Base-by-base conservation (phyloP, 1,139 yeast species). In the Pneumocystis wakefieldiae region DNA sequence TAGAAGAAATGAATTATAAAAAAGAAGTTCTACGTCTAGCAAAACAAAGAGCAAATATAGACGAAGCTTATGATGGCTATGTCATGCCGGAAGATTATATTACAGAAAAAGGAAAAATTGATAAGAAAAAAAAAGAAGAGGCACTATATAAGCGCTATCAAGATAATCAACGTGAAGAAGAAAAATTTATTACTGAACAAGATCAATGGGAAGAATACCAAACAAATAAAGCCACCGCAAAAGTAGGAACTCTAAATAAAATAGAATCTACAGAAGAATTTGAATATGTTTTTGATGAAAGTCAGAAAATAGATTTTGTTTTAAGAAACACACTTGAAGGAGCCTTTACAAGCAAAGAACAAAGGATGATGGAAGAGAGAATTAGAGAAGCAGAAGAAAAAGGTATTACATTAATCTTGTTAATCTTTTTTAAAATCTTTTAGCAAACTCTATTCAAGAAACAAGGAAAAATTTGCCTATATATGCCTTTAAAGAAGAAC, bases 241-340 rank as follows among this genome's bases (percentile, higher is more conserved):
- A 48, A 48, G 55, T 48, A 48, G 55, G 55, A 48, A 48, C 55
- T 12, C 28, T 48, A 24, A 32, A 69, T 42, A 71, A 71, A 59
- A 69, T 71, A 6, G 32, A 19, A 29, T 66, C 66, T 0, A 78
- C 77, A 19, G 77, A 80, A 6, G 76, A 83, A 48, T 87, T 86
- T 70, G 95, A 88, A 36, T 90, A 81, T 73, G 96, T 90, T 0
- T 89, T 87, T 76, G 97, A 91, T 69, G 85, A 85, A 62, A 78
- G 84, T 4, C 91, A 87, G 67, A 81, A 81, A 68, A 84, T 89
- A 39, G 83, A 85, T 55, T 90, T 86, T 71, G 79, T 82, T 4
- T 77, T 73, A 7, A 78, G 80, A 48, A 77, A 65, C n/a, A 59
- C 62, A 6, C 57, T 59, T 29, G 59, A 60, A 14, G 64, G 63